These are phyloP conservation scores for Isatis lusitanica DNA, from an alignment of 441 rosid species.

Conservation along the genomic window DNA sequence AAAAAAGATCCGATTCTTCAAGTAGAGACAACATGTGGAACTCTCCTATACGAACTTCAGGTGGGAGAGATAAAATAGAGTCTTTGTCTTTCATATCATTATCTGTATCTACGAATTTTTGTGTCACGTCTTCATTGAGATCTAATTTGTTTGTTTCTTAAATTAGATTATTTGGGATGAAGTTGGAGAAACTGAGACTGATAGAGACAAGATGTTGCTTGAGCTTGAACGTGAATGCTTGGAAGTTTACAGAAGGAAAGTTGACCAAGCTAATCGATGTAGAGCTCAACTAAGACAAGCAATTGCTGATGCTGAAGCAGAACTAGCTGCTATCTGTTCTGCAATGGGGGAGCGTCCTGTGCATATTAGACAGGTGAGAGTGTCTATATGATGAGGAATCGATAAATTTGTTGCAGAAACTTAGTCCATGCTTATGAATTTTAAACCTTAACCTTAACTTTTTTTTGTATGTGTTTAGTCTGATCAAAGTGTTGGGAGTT, in stretches of 20 bases:
- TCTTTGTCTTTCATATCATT: not conserved
- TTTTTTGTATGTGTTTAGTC: slow-evolving; percentile 40
- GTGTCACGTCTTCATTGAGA: not conserved
- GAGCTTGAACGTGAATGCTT: slow-evolving; percentile 96
- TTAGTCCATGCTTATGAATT: too few relatives aligned
- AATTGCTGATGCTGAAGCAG: slow-evolving; percentile 89
- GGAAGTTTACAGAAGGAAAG: slow-evolving; percentile 90
- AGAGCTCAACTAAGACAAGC: slow-evolving; percentile 83
- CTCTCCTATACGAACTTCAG: slow-evolving; percentile 67
- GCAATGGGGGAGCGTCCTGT: slow-evolving; percentile 89
- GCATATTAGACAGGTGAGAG: slow-evolving; percentile 80
- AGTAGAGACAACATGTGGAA: slow-evolving; percentile 74
- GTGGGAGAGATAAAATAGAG: slow-evolving; percentile 8
- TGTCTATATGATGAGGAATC: not conserved
- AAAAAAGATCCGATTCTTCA: slow-evolving; percentile 59
- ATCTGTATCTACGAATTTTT: not conserved
- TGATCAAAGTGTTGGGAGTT: slow-evolving; percentile 72
- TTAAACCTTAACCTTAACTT: too few relatives aligned
- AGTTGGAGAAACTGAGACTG: slow-evolving; percentile 86
- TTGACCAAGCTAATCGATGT: slow-evolving; percentile 77
- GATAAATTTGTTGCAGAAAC: not conserved
- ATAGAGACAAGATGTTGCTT: slow-evolving; percentile 80
- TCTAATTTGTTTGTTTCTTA: not conserved
- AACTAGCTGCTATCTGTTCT: slow-evolving; percentile 82
- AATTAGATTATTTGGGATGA: slow-evolving; percentile 94